Percentiles rank a stretch among this genome's conserved stretches.
Conservation (phyloP, 2,329 filamentous ascomycete genomes). For the Fusarium sp. region DNA sequence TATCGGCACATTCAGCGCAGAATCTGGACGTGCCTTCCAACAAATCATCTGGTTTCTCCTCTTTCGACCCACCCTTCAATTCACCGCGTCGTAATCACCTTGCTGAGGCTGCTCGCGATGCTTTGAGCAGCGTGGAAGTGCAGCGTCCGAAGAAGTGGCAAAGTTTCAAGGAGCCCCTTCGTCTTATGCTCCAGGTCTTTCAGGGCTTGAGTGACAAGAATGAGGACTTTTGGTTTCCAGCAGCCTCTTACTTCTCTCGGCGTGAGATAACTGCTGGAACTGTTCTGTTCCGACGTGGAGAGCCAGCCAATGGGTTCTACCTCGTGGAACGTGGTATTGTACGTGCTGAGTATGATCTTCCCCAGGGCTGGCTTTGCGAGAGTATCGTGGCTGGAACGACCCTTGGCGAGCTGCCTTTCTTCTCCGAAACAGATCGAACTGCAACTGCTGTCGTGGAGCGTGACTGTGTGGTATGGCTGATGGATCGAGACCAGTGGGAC, state of each 20-base stretch:
- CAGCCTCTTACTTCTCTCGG: conserved; percentile 77
- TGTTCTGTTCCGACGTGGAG: conserved; percentile 80
- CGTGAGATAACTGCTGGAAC: conserved; percentile 75
- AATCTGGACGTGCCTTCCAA: conserved; percentile 61
- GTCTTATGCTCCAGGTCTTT: conserved; percentile 95
- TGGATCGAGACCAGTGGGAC: conserved; percentile 78
- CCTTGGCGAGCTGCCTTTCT: conserved; percentile 96
- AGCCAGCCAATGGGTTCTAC: conserved; percentile 85
- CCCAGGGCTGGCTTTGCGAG: conserved; percentile 89
- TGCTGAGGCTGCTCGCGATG: conserved; percentile 79
- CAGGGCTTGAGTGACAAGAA: conserved; percentile 85
- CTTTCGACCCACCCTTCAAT: conserved; percentile 64
- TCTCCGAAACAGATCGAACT: conserved; percentile 87
- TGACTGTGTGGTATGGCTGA: conserved; percentile 83
- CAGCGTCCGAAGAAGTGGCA: conserved; percentile 76
- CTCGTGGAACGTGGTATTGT: conserved; percentile 90
- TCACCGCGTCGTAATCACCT: conserved; percentile 85
- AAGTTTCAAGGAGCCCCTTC: conserved; percentile 88
- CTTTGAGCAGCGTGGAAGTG: conserved; percentile 74
- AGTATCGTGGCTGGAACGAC: conserved; percentile 94
- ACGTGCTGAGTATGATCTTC: conserved; percentile 88
- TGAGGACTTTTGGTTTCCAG: conserved; percentile 95
- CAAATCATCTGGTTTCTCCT: conserved; percentile 47
- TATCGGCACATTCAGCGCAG: conserved; percentile 53
- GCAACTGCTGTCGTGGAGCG: conserved; percentile 87